Base-by-base conservation (phyloP, 2,329 filamentous ascomycete species). In the Stagonosporopsis cucurbitacearum region DNA sequence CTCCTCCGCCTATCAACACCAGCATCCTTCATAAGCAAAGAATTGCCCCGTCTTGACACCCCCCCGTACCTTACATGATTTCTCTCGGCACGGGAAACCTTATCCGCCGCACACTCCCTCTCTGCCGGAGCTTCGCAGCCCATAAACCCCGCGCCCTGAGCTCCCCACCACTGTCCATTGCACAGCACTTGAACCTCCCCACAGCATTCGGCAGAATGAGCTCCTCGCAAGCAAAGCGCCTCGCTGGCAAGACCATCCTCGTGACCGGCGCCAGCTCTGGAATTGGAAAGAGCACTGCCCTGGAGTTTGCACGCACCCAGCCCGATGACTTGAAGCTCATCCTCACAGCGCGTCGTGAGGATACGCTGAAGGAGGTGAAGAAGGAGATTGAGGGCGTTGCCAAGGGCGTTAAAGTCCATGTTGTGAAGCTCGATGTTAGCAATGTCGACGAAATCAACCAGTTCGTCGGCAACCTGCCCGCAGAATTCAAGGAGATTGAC, bases 201-300 rank as follows among this genome's bases (percentile, higher is more conserved):
- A 58, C 51, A 46, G 60, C 64, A 3, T 50, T 63, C 36, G 57
- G 82, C 68, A 84, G 76, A 54, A 89, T 88, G 86, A 84, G 90
- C 39, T 85, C 91, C 35, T 46, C 40, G 30, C 87, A 90, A 78
- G 84, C 84, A 61, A 89, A 92, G 76, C 92, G 94, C 80, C 90
- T 99, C 58, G 84, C 89, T 70, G 92, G 92, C 84, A 98, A 98
- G 81, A 98, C 92, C 4, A 82, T 98, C 56, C 78, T 98, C 54
- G 85, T 99, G 61, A 98, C 95, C 5, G 95, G 95, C 53, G 95
- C 95, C 28, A 95, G 90, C 4, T 96, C 92, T 19, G 95, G 95
- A 59, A 98, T 99, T 76, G 95, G 95, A 22, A 86, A 84, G 52
- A 86, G 84, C 66, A 89, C 85, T 17, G 95, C 94, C n/a, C 81